A percentile compares a stretch with the other conserved stretches of the same genome.
These are phyloP conservation scores for Solanum hybrid DNA, from an alignment of 305 asterid genomes.

Conservation along the genomic window DNA sequence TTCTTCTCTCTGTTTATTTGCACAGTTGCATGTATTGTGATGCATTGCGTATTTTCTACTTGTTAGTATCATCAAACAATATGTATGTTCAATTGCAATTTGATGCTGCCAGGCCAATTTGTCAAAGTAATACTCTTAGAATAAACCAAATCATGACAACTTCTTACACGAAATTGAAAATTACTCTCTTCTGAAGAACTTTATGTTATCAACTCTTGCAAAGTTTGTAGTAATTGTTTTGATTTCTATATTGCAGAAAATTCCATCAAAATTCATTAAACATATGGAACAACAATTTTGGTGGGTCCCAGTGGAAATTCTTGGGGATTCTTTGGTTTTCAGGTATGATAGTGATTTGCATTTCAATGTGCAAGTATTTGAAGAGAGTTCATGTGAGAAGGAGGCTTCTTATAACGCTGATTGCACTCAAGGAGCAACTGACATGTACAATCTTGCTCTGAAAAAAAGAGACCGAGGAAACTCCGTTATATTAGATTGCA, in stretches of 20 bases:
- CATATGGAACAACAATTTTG: conserved; percentile 44
- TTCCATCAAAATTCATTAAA: conserved; percentile 28
- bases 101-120: no score
- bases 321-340: conserved; percentile 71
- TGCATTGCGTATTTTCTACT: no score
- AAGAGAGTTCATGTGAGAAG: conserved; percentile 68
- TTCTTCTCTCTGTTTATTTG: no score
- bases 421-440: conserved; percentile 48
- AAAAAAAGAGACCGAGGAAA: conserved; percentile 58
- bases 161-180: no score
- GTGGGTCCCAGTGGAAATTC: conserved; percentile 72
- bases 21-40: no score
- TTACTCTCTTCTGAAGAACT: not conserved
- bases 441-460: conserved; percentile 15
- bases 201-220: not conserved
- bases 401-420: conserved; percentile 47
- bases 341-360: conserved; percentile 64
- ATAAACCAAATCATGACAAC: no score
- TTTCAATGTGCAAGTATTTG: conserved; percentile 66
- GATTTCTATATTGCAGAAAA: not conserved
- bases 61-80: no score
- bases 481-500: conserved; percentile 33
- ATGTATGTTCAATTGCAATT: no score
- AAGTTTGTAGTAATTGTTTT: conserved; percentile 1
- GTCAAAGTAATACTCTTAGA: no score